phyloP scores from a whole-genome alignment of 2,329 filamentous ascomycete genomes.

The Stemphylium lycopersici region DNA sequence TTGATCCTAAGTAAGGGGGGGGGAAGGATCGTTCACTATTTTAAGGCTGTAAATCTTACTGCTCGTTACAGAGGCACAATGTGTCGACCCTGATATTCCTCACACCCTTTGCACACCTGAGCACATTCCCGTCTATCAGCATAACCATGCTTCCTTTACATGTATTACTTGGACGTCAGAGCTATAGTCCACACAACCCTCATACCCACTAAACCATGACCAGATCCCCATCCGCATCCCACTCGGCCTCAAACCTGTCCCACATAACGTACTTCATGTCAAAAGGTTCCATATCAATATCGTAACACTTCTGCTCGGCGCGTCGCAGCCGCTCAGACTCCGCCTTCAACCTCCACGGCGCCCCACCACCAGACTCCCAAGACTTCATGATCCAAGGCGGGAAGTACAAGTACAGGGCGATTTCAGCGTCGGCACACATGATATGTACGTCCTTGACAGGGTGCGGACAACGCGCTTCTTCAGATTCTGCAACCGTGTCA shows the following conservation, averaged over 20 bases:
- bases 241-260: constrained; percentile 3
- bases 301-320: background rate
- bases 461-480: no score
- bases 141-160: no score
- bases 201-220: constrained; percentile 1
- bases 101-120: no score
- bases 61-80: no score
- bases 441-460: background rate
- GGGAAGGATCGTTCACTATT: no score
- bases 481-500: background rate
- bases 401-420: constrained; percentile 17
- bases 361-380: constrained; percentile 3
- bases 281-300: background rate
- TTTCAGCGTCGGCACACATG: constrained; percentile 4
- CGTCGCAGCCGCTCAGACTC: background rate
- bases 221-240: constrained; percentile 14
- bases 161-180: no score
- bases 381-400: constrained; percentile 11
- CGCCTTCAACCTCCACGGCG: constrained; percentile 15
- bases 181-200: no score
- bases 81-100: no score
- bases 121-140: no score
- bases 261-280: no score
- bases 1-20: no score
- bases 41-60: no score